Evolutionary conservation across 1,139 yeast genomes (phyloP).

Genomic region (Saccharomycopsis crataegensis): DNA sequence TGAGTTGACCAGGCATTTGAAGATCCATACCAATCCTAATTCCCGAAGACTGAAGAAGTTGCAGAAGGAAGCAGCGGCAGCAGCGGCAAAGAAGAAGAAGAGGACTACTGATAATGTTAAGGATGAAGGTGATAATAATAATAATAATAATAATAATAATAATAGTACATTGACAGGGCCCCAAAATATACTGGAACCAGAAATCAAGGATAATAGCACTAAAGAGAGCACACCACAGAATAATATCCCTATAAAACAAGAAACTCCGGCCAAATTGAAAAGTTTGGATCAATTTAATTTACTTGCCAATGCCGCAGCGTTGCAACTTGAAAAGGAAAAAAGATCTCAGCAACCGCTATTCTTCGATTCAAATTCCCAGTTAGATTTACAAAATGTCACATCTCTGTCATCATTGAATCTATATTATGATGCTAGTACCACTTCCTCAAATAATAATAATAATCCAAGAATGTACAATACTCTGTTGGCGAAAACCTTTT

Average conservation of each 20-base stretch:
- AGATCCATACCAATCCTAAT: conserved; percentile 79
- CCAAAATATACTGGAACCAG: no score
- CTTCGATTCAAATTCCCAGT: background rate
- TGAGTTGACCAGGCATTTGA: conserved; percentile 81
- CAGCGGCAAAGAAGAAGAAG: background rate
- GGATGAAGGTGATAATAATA: background rate
- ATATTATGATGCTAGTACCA: conserved; percentile 1
- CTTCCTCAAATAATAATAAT: background rate
- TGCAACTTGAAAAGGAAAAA: conserved; percentile 18
- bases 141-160: background rate
- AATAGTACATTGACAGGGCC: background rate
- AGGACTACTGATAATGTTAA: background rate
- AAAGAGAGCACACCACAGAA: no score
- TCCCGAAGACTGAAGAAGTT: conserved; percentile 33
- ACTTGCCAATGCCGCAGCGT: conserved; percentile 19
- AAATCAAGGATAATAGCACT: no score
- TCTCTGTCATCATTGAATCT: conserved; percentile 13
- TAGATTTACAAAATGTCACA: conserved; percentile 7
- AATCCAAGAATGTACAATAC: no score
- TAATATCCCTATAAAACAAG: background rate
- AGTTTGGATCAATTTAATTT: conserved; percentile 13
- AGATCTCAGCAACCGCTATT: background rate
- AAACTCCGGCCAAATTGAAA: background rate
- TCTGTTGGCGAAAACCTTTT: no score
- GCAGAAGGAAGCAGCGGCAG: conserved; percentile 25